Evolutionary conservation across 108 stramenopile species (phyloP), one percentile per base, ranked within the genome.

Genomic region (Pseudonitzschia delicatissima): DNA sequence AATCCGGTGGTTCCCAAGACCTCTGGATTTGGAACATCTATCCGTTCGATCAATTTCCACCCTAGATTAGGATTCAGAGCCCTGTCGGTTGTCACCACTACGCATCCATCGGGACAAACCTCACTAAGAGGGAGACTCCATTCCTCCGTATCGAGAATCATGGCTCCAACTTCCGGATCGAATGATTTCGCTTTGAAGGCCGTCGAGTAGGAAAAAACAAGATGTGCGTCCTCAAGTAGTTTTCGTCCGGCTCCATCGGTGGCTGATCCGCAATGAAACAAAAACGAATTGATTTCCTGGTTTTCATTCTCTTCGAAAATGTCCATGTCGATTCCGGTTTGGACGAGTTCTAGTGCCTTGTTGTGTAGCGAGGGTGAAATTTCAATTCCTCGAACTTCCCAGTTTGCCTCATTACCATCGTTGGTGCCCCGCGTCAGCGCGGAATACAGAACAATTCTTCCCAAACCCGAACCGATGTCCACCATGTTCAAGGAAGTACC

Each of bases 81-180:
- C 20, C 87, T 67, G 76, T 91, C 90, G 3, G 87, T 91, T 1
- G 90, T 91, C n/a, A 91, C 69, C 6, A 67, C 85, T n/a, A 91
- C 61, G 39, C 79, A 78, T 1, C 87, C 87, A 20, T 61, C 39
- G 17, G 31, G 50, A 70, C 90, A 88, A 4, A 49, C 23, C 13
- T 69, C 28, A n/a, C 78, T 66, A 47, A 91, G 62, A 44, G 84
- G 52, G 28, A 67, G 40, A 26, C 71, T 85, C 91, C 91, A 92
- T 55, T 55, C 53, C 64, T 88, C 82, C 11, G 68, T 57, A 28
- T 71, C 73, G 18, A 92, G 49, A 26, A 92, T 60, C 71, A 92
- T 71, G 18, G 87, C 86, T 8, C 78, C 67, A 15, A 86, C 25
- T 26, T 77, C 66, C 25, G 75, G 70, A 37, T 82, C 67, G 45